Evolutionary conservation across 805 yeast genomes (phyloP), one percentile per base, ranked within the genome.

Genomic region (Sungouiella blattae): DNA sequence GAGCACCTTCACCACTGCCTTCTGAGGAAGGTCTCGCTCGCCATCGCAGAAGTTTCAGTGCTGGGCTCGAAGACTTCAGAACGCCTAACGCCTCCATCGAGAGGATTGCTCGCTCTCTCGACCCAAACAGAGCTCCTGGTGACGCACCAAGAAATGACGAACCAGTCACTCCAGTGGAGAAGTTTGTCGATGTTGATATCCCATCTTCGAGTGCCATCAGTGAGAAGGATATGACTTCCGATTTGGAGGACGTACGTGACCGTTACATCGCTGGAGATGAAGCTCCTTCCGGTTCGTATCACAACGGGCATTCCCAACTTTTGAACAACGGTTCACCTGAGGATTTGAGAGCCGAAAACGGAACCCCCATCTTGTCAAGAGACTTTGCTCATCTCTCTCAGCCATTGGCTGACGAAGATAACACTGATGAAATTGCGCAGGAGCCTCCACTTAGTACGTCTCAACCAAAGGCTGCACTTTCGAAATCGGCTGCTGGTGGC

Each of bases 41-140:
- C 27, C 69, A 63, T 40, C 60, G 62, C 16, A 50, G 69, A 40
- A 62, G 67, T 30, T 46, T 57, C 28, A 61, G 68, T 11, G 64
- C 63, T 18, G 69, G 68, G 1, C 47, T 45, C 4, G 60, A 55
- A 12, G 59, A 55, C 15, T 55, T 39, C 43, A 46, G 40, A 27
- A 55, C 60, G 1, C 60, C 60, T 4, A 48, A 42, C 13, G 53
- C 46, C 1, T 50, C 56, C 4, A 43, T 49, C 6, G 57, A 49
- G 18, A 38, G 48, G 14, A 14, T 39, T 15, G 41, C 24, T 18
- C 36, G 34, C 13, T 36, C 74, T 2, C 56, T 60, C n/a, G 70
- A 64, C 26, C 46, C 46, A 28, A 40, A 24, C 21, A 27, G 13
- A 17, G 20, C 11, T 16, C n/a, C n/a, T n/a, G 18, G 12, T 8